phyloP scores from a whole-genome alignment of 2,329 filamentous ascomycete species.

The Zasmidium angulare region DNA sequence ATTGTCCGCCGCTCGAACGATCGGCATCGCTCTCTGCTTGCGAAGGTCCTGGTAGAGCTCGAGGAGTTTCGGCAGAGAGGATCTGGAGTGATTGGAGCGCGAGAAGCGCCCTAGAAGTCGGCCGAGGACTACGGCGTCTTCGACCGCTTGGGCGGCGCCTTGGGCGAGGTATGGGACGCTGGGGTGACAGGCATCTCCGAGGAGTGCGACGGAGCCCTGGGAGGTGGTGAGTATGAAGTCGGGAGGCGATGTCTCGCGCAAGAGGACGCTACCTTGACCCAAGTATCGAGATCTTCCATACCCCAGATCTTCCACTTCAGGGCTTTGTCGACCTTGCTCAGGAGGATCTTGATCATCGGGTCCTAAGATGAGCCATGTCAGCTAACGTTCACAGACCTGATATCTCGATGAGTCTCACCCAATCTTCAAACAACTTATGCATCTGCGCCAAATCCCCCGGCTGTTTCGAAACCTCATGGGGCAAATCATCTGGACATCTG shows the following conservation, averaged over 20 bases:
- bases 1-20: conserved; percentile 43
- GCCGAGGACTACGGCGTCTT: conserved; percentile 65
- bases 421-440: conserved; percentile 56
- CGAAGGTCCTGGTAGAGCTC: conserved; percentile 44
- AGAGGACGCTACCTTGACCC: no score
- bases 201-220: conserved; percentile 3
- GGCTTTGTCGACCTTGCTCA: conserved; percentile 54
- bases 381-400: no score
- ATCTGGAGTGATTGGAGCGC: conserved; percentile 45
- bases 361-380: conserved; percentile 38
- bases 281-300: conserved; percentile 11
- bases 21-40: conserved; percentile 49
- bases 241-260: no score
- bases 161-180: conserved; percentile 64
- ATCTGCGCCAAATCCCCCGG: conserved; percentile 59
- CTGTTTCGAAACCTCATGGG: conserved; percentile 50
- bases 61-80: conserved; percentile 38
- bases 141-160: conserved; percentile 66
- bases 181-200: conserved; percentile 62
- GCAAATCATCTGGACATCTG: conserved; percentile 60
- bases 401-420: conserved; percentile 36
- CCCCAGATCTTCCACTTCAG: conserved; percentile 64
- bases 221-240: no score
- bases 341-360: conserved; percentile 48
- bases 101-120: conserved; percentile 42